Evolutionary conservation across 306 rosid species (phyloP).

Genomic region (Boehmeria nivea): DNA sequence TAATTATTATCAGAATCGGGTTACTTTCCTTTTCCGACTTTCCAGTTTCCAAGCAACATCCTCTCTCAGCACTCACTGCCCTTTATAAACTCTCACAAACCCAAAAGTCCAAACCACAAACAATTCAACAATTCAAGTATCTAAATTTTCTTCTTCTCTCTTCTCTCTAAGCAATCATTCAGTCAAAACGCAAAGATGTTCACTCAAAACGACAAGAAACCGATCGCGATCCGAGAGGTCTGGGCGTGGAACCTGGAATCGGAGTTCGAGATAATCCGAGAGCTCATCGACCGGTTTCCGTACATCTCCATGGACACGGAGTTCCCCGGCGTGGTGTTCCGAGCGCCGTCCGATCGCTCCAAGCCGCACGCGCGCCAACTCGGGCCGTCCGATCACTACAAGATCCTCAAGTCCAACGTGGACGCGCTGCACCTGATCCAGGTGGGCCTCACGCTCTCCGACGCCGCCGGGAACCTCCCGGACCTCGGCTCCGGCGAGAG

Average conservation of each 20-base stretch:
- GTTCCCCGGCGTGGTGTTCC: slow-evolving; percentile 54
- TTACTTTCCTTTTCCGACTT: no score
- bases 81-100: no score
- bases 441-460: slow-evolving; percentile 70
- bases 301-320: slow-evolving; percentile 76
- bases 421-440: slow-evolving; percentile 73
- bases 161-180: background rate
- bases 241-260: slow-evolving; percentile 56
- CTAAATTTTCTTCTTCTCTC: background rate
- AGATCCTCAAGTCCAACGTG: slow-evolving; percentile 56
- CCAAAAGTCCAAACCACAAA: no score
- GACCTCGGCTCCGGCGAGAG: slow-evolving; percentile 33
- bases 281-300: slow-evolving; percentile 34
- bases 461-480: slow-evolving; percentile 58
- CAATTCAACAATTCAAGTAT: no score
- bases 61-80: background rate
- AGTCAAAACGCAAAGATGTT: background rate
- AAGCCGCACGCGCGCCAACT: slow-evolving; percentile 17
- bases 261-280: slow-evolving; percentile 39
- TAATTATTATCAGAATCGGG: background rate
- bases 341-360: slow-evolving; percentile 9
- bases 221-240: slow-evolving; percentile 48
- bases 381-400: slow-evolving; percentile 53
- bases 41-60: slow-evolving; percentile 20
- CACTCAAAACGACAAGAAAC: slow-evolving; percentile 15